Percentiles rank a stretch among this genome's conserved stretches.
Evolutionary conservation across 2,329 filamentous ascomycete species (phyloP).

Genomic region (Grosmannia clavigera): DNA sequence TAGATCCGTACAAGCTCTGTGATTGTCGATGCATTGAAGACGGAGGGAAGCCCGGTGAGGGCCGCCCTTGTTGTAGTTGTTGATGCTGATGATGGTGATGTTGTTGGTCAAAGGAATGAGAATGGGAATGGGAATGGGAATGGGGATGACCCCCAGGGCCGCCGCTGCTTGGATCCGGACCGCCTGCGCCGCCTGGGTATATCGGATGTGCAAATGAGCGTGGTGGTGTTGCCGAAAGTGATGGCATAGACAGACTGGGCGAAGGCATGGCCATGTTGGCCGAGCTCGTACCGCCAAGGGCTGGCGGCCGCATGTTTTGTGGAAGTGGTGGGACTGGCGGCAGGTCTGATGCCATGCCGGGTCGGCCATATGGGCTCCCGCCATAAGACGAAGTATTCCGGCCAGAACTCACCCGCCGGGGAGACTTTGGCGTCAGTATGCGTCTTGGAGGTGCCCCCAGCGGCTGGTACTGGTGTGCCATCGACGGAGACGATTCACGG

Average conservation of each 20-base stretch:
- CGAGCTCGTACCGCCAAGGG: not conserved
- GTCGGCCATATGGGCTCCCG: not conserved
- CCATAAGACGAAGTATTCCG: not conserved
- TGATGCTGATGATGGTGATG: conserved; percentile 1
- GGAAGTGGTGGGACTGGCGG: conserved; percentile 9
- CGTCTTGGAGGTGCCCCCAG: conserved; percentile 21
- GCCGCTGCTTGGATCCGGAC: not conserved
- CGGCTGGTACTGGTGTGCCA: conserved; percentile 1
- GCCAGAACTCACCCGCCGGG: conserved; percentile 39
- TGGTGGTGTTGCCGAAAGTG: conserved; percentile 8
- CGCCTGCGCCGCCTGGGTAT: not conserved
- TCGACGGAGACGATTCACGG: not conserved
- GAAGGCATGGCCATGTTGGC: not conserved
- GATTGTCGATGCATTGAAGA: not conserved
- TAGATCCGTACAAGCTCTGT: not conserved
- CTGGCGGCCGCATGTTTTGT: not conserved
- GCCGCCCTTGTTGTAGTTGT: not conserved
- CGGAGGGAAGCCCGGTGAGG: not conserved
- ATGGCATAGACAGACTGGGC: not conserved
- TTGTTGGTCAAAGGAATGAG: not conserved
- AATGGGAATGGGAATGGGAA: not conserved
- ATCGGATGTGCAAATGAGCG: conserved; percentile 12
- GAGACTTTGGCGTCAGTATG: conserved; percentile 47
- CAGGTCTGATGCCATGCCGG: not conserved
- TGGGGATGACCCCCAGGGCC: not conserved